These are phyloP conservation scores for Phytophthora litchii DNA, from an alignment of 352 stramenopile species.

Conservation along the genomic window DNA sequence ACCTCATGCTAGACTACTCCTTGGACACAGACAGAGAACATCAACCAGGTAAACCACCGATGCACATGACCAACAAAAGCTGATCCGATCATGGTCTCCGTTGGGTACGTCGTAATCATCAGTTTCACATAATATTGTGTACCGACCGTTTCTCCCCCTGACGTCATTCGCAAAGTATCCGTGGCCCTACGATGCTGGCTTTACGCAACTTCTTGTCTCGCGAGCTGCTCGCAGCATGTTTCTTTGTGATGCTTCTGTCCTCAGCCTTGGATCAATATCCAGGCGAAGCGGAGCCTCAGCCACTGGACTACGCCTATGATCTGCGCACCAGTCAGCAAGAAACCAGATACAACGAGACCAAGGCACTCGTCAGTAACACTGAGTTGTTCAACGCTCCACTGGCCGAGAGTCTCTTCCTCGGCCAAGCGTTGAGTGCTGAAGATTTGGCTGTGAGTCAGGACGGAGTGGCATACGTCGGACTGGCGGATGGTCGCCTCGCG, in stretches of 20 bases:
- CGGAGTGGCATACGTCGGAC: constrained; percentile 48
- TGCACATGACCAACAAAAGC: too few species aligned
- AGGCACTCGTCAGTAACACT: constrained; percentile 22
- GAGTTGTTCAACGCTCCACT: constrained; percentile 30
- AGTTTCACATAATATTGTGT: not conserved
- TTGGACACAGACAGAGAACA: not conserved
- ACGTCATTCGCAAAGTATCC: constrained; percentile 13
- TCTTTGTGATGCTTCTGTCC: constrained; percentile 61
- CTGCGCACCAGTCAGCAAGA: constrained; percentile 51
- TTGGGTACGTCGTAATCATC: too few species aligned
- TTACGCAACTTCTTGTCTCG: constrained; percentile 50
- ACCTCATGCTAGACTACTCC: constrained; percentile 24
- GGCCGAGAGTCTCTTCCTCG: constrained; percentile 42
- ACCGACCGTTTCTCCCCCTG: not conserved
- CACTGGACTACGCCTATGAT: constrained; percentile 39
- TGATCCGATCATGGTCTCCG: too few species aligned
- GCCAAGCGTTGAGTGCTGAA: constrained; percentile 48
- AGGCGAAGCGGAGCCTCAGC: constrained; percentile 41
- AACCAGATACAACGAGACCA: constrained; percentile 34
- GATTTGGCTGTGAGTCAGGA: constrained; percentile 54
- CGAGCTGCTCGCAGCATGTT: constrained; percentile 49
- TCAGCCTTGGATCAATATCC: constrained; percentile 55
- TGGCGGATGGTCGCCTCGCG: constrained; percentile 61
- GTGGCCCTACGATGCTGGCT: constrained; percentile 24
- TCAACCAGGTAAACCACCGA: too few species aligned